Evolutionary conservation across 1,139 yeast species (phyloP), one percentile per base, ranked within the genome.

Genomic region (Kodamaea sp.): DNA sequence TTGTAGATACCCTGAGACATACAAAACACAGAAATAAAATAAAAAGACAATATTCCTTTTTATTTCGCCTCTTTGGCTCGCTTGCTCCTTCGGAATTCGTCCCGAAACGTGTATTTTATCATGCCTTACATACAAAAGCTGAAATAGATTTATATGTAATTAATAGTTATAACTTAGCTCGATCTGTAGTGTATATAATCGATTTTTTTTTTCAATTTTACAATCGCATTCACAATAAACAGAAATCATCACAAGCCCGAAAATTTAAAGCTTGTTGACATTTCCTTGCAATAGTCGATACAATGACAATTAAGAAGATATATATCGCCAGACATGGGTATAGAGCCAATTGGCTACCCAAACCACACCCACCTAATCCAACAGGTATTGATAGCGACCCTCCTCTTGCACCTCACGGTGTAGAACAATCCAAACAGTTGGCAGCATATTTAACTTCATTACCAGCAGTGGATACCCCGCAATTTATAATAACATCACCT

Each of bases 371-470:
- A 0, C 81, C 83, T 5, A 73, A 79, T 35, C 90, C 90, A 1
- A 86, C 95, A 0, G 94, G 94, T 0, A 81, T 86, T 20, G 85
- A 81, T 41, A 82, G 88, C 42, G 96, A 87, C 52, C 88, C 90
- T 3, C 81, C 86, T 6, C 67, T 87, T 45, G 88, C 95, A 0
- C 76, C 75, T 3, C 94, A 84, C 53, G 96, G 96, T 2, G 78
- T 75, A 2, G 84, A 79, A 7, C 96, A 87, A 59, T 92, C 96
- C 1, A 70, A 73, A 39, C 88, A 87, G 53, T 65, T 87, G 40
- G 90, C 85, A 0, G 72, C 64, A 20, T 79, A 73, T 52, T 46
- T 79, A 11, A 42, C 49, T 2, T 46, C 61, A 2, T 55, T 78
- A 12, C 65, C 67, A 0, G 45, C 52, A 2, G 62, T 66, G 4